phyloP scores from a whole-genome alignment of 352 stramenopile species.

The Phytophthora nicotianae region DNA sequence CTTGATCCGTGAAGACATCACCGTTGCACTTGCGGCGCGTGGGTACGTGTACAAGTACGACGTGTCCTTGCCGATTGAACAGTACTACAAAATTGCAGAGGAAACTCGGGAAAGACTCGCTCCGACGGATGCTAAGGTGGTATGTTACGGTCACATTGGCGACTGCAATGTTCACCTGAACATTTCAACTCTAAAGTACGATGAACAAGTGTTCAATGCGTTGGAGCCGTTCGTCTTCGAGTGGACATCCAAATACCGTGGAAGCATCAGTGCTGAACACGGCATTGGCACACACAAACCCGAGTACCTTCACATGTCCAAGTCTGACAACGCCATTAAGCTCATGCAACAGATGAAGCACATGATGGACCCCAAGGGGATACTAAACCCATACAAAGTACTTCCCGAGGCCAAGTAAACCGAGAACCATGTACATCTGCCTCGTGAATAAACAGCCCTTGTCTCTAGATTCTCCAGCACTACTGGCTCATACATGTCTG shows the following conservation, averaged over 20 bases:
- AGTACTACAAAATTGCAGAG: conserved; percentile 92
- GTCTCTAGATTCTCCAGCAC: conserved; percentile 21
- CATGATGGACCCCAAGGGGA: conserved; percentile 95
- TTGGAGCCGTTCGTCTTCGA: conserved; percentile 85
- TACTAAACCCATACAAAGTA: conserved; percentile 98
- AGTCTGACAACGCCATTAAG: conserved; percentile 78
- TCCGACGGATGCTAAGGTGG: conserved; percentile 55
- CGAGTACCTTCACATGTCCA: conserved; percentile 86
- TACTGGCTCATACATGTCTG: conserved; percentile 6
- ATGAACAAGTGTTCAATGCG: conserved; percentile 65
- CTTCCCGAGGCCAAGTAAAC: conserved; percentile 46
- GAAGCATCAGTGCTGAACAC: conserved; percentile 98
- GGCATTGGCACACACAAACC: conserved; percentile 96
- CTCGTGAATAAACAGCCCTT: conserved; percentile 20
- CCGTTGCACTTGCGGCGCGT: conserved; percentile 80
- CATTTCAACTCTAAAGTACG: conserved; percentile 78
- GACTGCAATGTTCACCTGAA: conserved; percentile 98
- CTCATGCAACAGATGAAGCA: conserved; percentile 94
- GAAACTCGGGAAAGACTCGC: conserved; percentile 71
- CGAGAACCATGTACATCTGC: conserved; percentile 10
- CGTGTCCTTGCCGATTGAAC: conserved; percentile 91
- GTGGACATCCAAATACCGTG: conserved; percentile 79
- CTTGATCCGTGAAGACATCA: conserved; percentile 94
- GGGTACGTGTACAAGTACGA: conserved; percentile 99
- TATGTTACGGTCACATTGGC: conserved; percentile 94